Evolutionary conservation across 495 filamentous ascomycete species (phyloP).

Genomic region (Neurospora tetrasperma): DNA sequence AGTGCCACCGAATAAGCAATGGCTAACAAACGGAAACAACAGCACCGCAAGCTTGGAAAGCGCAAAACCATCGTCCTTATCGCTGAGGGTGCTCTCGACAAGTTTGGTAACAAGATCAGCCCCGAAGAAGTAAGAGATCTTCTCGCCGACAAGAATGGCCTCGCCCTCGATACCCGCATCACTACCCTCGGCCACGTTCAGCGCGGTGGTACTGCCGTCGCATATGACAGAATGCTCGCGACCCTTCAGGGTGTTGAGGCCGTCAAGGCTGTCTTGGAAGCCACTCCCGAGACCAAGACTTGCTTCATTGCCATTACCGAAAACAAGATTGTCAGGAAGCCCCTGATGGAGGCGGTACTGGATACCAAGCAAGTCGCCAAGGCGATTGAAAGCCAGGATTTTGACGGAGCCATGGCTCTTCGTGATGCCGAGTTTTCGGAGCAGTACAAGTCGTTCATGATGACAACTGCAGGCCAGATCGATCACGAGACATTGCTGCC

Average conservation of each 20-base stretch:
- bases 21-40: conserved; percentile 2
- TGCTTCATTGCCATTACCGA: conserved; percentile 92
- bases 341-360: conserved; percentile 77
- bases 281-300: conserved; percentile 78
- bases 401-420: conserved; percentile 71
- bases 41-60: conserved; percentile 90
- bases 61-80: conserved; percentile 97
- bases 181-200: conserved; percentile 96
- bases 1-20: background rate
- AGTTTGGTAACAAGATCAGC: conserved; percentile 72
- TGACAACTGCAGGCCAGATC: conserved; percentile 57
- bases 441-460: conserved; percentile 80
- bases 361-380: conserved; percentile 73
- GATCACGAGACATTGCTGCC: conserved; percentile 45
- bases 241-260: conserved; percentile 95
- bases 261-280: conserved; percentile 90
- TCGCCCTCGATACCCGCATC: conserved; percentile 81
- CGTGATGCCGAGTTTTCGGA: conserved; percentile 92
- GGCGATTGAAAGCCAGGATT: conserved; percentile 73
- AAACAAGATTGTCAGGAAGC: conserved; percentile 91
- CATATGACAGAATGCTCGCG: conserved; percentile 88
- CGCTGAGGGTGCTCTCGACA: conserved; percentile 88
- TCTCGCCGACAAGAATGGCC: conserved; percentile 56
- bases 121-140: conserved; percentile 75
- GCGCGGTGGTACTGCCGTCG: conserved; percentile 80